Conservation (phyloP, 306 rosid species). For the Heteromeles arbutifolia region DNA sequence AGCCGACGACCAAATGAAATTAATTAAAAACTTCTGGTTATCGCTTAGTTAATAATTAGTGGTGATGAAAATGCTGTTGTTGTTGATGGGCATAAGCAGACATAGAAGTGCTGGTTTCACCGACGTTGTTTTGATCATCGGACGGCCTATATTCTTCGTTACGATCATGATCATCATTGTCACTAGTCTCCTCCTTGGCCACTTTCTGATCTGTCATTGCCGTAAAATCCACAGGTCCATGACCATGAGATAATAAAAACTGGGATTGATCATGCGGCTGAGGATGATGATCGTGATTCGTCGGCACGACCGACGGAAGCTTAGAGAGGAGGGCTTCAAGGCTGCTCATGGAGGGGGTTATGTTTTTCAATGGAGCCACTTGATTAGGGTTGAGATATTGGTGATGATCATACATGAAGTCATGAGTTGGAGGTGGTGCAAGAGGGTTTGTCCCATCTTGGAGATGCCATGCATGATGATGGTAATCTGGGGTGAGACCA, state of each 20-base stretch:
- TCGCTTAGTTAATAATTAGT: background rate
- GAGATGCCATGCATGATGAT: slow-evolving; percentile 44
- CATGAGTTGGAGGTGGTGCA: slow-evolving; percentile 30
- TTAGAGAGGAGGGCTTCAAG: slow-evolving; percentile 51
- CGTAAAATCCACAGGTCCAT: slow-evolving; percentile 45
- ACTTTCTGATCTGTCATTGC: slow-evolving; percentile 31
- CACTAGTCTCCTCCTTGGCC: slow-evolving; percentile 57
- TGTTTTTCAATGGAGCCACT: slow-evolving; percentile 8
- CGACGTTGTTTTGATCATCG: slow-evolving; percentile 37
- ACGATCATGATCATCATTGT: background rate
- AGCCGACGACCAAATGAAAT: background rate
- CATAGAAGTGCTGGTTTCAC: slow-evolving; percentile 60
- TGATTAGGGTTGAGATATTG: background rate
- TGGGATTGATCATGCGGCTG: background rate
- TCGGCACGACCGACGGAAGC: slow-evolving; percentile 41
- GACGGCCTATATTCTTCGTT: slow-evolving; percentile 41
- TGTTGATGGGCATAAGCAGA: slow-evolving; percentile 15
- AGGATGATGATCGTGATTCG: background rate
- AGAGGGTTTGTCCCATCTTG: slow-evolving; percentile 24
- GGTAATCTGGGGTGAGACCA: slow-evolving; percentile 3
- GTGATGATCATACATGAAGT: slow-evolving; percentile 35
- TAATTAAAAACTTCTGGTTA: background rate
- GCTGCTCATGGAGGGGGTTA: slow-evolving; percentile 49
- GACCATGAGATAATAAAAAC: slow-evolving; percentile 16
- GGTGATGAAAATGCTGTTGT: slow-evolving; percentile 36